Percentiles rank a stretch among this genome's conserved stretches.
Evolutionary conservation across 2,329 filamentous ascomycete genomes (phyloP).

Genomic region (Aspergillus sclerotialis): DNA sequence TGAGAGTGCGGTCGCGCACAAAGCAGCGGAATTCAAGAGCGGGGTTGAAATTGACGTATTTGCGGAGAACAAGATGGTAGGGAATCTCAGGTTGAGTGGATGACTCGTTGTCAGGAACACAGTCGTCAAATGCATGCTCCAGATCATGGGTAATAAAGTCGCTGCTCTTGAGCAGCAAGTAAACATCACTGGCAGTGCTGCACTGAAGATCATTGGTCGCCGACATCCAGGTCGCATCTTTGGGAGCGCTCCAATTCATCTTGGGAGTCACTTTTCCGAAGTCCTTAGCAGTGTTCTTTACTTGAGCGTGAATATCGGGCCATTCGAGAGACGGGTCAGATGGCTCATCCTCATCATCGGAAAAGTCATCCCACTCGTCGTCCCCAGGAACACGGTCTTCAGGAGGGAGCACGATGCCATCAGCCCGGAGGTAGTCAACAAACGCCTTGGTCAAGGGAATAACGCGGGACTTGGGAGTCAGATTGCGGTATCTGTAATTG

Average conservation of each 20-base stretch:
- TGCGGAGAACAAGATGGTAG: constrained; percentile 77
- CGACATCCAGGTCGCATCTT: constrained; percentile 90
- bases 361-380: constrained; percentile 41
- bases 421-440: constrained; percentile 78
- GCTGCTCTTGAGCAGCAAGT: constrained; percentile 86
- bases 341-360: constrained; percentile 51
- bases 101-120: constrained; percentile 33
- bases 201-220: constrained; percentile 88
- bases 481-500: constrained; percentile 60
- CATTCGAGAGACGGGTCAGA: constrained; percentile 50
- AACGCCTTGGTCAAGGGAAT: constrained; percentile 71
- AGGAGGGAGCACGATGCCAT: constrained; percentile 75
- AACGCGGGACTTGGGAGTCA: constrained; percentile 79
- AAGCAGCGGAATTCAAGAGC: constrained; percentile 94
- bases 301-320: constrained; percentile 66
- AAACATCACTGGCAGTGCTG: constrained; percentile 80
- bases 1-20: constrained; percentile 70
- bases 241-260: constrained; percentile 94
- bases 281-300: constrained; percentile 70
- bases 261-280: constrained; percentile 86
- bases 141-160: constrained; percentile 93
- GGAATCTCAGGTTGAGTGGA: constrained; percentile 44
- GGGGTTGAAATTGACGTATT: constrained; percentile 82
- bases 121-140: constrained; percentile 84
- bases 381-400: constrained; percentile 28